These are phyloP conservation scores for Darksidea phi DNA, from an alignment of 495 filamentous ascomycete genomes.

Conservation along the genomic window DNA sequence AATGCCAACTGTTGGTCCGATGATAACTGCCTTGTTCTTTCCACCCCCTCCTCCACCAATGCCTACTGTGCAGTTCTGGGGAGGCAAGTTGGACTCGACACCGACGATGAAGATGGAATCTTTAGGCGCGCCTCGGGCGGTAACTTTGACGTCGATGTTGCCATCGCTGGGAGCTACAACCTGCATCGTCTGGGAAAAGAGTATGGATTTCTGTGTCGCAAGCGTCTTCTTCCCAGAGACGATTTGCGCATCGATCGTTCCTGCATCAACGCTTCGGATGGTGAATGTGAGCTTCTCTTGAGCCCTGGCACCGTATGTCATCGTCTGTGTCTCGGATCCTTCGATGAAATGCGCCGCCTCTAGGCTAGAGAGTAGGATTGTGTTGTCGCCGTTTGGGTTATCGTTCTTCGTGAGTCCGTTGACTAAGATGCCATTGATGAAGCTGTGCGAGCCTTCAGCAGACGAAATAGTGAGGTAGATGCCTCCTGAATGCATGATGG, in stretches of 20 bases:
- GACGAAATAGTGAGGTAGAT: constrained; percentile 39
- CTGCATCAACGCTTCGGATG: constrained; percentile 31
- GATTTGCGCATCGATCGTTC: constrained; percentile 21
- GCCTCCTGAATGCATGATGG: constrained; percentile 39
- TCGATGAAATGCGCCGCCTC: constrained; percentile 24
- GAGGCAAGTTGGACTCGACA: constrained; percentile 35
- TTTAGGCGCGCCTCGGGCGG: constrained; percentile 22
- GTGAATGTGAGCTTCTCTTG: constrained; percentile 40
- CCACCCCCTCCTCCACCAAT: neutral
- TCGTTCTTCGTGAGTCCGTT: constrained; percentile 40
- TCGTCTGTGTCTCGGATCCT: constrained; percentile 27
- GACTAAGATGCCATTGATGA: constrained; percentile 37
- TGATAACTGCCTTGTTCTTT: neutral
- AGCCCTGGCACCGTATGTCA: constrained; percentile 35
- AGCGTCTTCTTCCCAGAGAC: neutral
- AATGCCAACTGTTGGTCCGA: neutral
- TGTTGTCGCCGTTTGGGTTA: constrained; percentile 34
- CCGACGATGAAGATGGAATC: constrained; percentile 36
- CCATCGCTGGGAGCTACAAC: constrained; percentile 32
- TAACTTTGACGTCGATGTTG: constrained; percentile 34
- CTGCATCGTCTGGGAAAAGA: constrained; percentile 25
- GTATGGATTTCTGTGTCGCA: neutral
- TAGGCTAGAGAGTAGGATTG: constrained; percentile 38
- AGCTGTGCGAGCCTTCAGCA: constrained; percentile 33
- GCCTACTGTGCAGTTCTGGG: constrained; percentile 40